Conservation (phyloP, 495 filamentous ascomycete species). For the Penicillium bialowiezense region DNA sequence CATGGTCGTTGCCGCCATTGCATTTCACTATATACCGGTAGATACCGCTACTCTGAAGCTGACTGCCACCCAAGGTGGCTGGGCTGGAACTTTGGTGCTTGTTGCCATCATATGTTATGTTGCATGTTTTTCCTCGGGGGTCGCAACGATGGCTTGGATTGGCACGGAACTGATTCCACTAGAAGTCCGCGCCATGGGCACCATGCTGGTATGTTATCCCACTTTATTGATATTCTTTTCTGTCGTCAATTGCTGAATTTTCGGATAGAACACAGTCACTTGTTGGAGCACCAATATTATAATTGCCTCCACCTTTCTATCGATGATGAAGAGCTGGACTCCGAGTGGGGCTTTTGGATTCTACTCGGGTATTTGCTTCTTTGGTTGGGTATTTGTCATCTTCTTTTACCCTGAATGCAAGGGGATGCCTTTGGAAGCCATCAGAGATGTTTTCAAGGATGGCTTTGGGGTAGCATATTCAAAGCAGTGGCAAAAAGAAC, state of each 20-base stretch:
- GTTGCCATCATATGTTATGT: slow-evolving; percentile 46
- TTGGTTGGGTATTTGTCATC: slow-evolving; percentile 45
- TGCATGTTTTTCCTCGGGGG: slow-evolving; percentile 41
- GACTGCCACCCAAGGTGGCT: slow-evolving; percentile 21
- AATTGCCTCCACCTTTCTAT: slow-evolving; percentile 49
- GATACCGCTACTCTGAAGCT: slow-evolving; percentile 33
- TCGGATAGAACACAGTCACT: slow-evolving; percentile 35
- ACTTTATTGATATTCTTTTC: not conserved
- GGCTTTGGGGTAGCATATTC: slow-evolving; percentile 45
- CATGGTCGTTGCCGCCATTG: slow-evolving; percentile 41
- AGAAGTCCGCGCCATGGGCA: slow-evolving; percentile 49
- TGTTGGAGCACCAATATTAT: slow-evolving; percentile 53
- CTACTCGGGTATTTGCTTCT: slow-evolving; percentile 46
- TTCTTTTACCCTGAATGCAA: slow-evolving; percentile 48
- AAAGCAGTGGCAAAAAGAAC: slow-evolving; percentile 34
- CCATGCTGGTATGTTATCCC: slow-evolving; percentile 36
- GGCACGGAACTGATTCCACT: slow-evolving; percentile 47
- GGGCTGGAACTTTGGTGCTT: slow-evolving; percentile 41
- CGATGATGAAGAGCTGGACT: slow-evolving; percentile 47
- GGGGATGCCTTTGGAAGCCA: slow-evolving; percentile 48
- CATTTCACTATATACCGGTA: slow-evolving; percentile 50
- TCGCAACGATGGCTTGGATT: slow-evolving; percentile 49
- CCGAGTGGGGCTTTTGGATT: slow-evolving; percentile 51
- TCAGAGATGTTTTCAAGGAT: slow-evolving; percentile 41
- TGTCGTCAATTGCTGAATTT: not conserved